Evolutionary conservation across 768 basidiomycete species (phyloP).

Genomic region (Coprinellus micaceus): DNA sequence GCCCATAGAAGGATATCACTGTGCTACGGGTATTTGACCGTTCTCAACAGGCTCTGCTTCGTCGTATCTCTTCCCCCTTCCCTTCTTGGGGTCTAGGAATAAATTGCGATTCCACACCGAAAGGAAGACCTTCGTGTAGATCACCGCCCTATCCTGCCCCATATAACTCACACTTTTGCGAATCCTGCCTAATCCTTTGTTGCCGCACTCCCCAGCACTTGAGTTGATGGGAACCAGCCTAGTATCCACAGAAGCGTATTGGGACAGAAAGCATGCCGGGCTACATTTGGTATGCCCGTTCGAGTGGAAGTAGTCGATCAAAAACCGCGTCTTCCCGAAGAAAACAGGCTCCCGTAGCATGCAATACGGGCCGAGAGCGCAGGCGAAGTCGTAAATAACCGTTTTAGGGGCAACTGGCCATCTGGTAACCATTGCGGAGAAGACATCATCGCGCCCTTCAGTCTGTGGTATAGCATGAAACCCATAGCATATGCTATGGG

Average conservation of each 20-base stretch:
- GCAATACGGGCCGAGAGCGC: constrained; percentile 18
- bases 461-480: constrained; percentile 32
- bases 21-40: too few species aligned
- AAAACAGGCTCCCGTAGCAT: constrained; percentile 16
- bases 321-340: constrained; percentile 29
- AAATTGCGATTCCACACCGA: neutral
- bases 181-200: constrained; percentile 22
- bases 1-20: too few species aligned
- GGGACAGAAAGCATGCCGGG: constrained; percentile 24
- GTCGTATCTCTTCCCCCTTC: too few species aligned
- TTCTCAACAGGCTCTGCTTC: too few species aligned
- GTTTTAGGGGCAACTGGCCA: constrained; percentile 18
- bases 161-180: constrained; percentile 29
- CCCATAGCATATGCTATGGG: constrained; percentile 30
- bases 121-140: neutral
- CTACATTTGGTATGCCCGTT: constrained; percentile 30
- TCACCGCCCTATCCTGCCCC: constrained; percentile 1
- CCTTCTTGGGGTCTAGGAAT: too few species aligned
- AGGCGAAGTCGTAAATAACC: constrained; percentile 19
- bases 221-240: constrained; percentile 24
- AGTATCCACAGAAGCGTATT: constrained; percentile 23
- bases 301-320: constrained; percentile 32
- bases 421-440: constrained; percentile 29
- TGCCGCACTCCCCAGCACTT: constrained; percentile 32
- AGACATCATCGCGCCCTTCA: constrained; percentile 37